Evolutionary conservation across 2,329 filamentous ascomycete species (phyloP).

Genomic region (Ampelomyces quisqualis): DNA sequence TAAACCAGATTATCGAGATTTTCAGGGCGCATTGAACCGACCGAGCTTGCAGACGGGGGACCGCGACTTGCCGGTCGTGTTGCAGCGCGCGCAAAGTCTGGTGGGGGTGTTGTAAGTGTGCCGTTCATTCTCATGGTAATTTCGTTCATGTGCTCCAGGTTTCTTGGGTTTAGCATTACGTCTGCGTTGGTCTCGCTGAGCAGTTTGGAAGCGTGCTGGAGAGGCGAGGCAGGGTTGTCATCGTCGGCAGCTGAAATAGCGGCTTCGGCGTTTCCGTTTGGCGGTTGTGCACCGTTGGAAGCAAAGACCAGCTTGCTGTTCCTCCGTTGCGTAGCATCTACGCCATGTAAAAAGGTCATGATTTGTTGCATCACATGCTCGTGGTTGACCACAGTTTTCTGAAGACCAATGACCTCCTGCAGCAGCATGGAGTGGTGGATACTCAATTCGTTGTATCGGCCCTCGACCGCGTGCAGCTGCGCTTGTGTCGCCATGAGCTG

Average conservation of each 20-base stretch:
- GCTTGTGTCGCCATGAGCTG: constrained; percentile 88
- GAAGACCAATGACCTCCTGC: constrained; percentile 64
- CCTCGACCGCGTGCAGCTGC: constrained; percentile 84
- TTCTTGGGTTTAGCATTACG: constrained; percentile 63
- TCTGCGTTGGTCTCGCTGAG: constrained; percentile 66
- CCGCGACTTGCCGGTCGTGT: constrained; percentile 49
- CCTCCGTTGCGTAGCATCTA: constrained; percentile 64
- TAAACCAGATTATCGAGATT: constrained; percentile 77
- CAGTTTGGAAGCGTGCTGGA: constrained; percentile 68
- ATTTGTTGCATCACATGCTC: constrained; percentile 71
- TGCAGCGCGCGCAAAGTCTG: constrained; percentile 54
- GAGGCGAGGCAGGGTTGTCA: constrained; percentile 65
- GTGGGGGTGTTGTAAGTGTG: constrained; percentile 58
- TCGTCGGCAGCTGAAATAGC: constrained; percentile 54
- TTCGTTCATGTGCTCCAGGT: constrained; percentile 65
- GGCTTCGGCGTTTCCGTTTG: constrained; percentile 46
- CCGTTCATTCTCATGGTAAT: constrained; percentile 57
- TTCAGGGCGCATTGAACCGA: constrained; percentile 54
- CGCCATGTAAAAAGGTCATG: constrained; percentile 65
- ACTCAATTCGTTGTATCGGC: constrained; percentile 76
- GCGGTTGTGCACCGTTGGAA: constrained; percentile 41
- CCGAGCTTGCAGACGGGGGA: constrained; percentile 52
- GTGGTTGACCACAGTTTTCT: constrained; percentile 71
- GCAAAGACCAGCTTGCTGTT: constrained; percentile 55
- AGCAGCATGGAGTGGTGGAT: constrained; percentile 65